A percentile compares a stretch with the other conserved stretches of the same genome.
phyloP scores from a whole-genome alignment of 805 yeast genomes.

The Saccharomycopsis sp. region DNA sequence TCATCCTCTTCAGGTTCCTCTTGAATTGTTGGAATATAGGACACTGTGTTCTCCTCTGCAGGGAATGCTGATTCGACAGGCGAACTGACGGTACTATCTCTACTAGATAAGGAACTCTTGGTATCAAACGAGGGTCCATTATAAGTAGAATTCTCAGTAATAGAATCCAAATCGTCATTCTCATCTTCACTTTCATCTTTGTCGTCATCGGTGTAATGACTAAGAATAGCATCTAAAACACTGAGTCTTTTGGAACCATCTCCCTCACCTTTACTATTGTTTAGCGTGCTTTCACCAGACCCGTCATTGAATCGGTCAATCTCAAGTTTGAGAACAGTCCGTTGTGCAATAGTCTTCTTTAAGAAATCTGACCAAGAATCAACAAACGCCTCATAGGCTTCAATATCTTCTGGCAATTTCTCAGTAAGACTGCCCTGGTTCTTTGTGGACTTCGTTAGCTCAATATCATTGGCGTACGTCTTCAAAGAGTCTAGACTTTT shows the following conservation, averaged over 20 bases:
- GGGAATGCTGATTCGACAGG: background rate
- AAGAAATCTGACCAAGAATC: conserved; percentile 12
- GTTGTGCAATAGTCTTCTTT: conserved; percentile 13
- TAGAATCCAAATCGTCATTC: background rate
- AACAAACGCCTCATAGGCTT: conserved; percentile 13
- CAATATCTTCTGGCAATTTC: background rate
- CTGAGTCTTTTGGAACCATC: conserved; percentile 13
- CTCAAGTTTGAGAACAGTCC: conserved; percentile 13
- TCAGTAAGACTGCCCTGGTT: background rate
- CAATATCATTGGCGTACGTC: conserved; percentile 2
- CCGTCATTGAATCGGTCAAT: conserved; percentile 4
- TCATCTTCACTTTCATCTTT: background rate
- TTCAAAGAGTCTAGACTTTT: conserved; percentile 4
- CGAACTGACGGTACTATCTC: background rate
- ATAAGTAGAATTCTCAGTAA: background rate
- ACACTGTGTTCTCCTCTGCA: background rate
- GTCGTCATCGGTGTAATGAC: conserved; percentile 5
- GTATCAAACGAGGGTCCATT: background rate
- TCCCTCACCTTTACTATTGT: background rate
- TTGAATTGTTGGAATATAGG: background rate
- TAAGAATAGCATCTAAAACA: conserved; percentile 15
- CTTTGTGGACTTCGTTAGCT: background rate
- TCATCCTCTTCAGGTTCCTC: background rate
- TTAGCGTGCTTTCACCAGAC: background rate
- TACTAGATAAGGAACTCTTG: background rate